A percentile compares a stretch with the other conserved stretches of the same genome.
Conservation (phyloP, 2,329 filamentous ascomycete genomes). For the Clonostachys rosea region DNA sequence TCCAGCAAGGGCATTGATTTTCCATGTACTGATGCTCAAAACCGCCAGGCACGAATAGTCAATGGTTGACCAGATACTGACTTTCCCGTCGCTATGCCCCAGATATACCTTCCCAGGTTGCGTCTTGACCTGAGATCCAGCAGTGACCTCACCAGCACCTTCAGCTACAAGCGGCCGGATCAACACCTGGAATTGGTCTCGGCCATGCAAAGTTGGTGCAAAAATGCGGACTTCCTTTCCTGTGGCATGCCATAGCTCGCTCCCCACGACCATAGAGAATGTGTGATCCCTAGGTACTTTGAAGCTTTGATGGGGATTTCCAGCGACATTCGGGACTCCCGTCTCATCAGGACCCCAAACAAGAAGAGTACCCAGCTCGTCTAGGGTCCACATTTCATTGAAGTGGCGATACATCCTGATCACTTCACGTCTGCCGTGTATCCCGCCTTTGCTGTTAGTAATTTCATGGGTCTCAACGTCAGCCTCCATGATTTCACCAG, state of each 20-base stretch:
- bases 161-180: conserved; percentile 66
- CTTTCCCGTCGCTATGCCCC: conserved; percentile 88
- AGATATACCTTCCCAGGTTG: conserved; percentile 80
- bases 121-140: conserved; percentile 70
- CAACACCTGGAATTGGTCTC: conserved; percentile 69
- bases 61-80: conserved; percentile 82
- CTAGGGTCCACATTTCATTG: conserved; percentile 90
- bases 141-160: conserved; percentile 80
- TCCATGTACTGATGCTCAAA: conserved; percentile 86
- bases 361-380: conserved; percentile 81
- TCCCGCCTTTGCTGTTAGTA: conserved; percentile 61
- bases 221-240: conserved; percentile 88
- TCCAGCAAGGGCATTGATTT: conserved; percentile 82
- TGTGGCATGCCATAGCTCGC: conserved; percentile 80
- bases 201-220: conserved; percentile 64
- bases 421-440: conserved; percentile 76
- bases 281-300: conserved; percentile 77
- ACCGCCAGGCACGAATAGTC: conserved; percentile 76
- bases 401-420: conserved; percentile 81
- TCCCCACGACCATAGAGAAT: conserved; percentile 82
- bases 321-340: conserved; percentile 69
- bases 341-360: conserved; percentile 78
- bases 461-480: conserved; percentile 74
- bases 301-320: conserved; percentile 68
- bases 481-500: conserved; percentile 84